Evolutionary conservation across 805 yeast species (phyloP).

Genomic region (Saccharomycopsis schoenii): DNA sequence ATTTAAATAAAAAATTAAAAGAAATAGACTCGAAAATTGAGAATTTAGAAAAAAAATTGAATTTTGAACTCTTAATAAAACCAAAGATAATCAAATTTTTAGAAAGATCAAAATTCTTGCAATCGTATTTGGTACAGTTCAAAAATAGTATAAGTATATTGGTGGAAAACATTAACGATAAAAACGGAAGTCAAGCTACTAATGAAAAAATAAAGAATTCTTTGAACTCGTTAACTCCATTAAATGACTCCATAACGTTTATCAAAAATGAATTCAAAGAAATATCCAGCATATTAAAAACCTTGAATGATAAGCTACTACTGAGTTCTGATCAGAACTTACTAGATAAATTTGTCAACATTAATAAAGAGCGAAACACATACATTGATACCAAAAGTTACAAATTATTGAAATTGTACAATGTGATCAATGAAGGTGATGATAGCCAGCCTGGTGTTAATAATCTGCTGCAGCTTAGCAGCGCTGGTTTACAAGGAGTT

Average conservation of each 20-base stretch:
- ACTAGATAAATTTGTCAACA: not conserved
- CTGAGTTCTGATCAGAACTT: not conserved
- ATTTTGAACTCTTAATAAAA: constrained; percentile 35
- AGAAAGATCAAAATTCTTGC: constrained; percentile 30
- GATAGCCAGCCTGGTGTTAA: not conserved
- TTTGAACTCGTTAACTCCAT: constrained; percentile 32
- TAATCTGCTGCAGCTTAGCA: not conserved
- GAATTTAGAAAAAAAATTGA: constrained; percentile 30
- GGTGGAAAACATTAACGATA: constrained; percentile 17
- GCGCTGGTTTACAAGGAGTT: not conserved
- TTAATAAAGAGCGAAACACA: constrained; percentile 25
- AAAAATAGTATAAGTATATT: constrained; percentile 26
- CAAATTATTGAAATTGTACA: constrained; percentile 21
- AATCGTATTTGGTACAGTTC: constrained; percentile 27
- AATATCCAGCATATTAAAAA: constrained; percentile 19
- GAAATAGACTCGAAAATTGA: constrained; percentile 27
- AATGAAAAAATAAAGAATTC: constrained; percentile 23
- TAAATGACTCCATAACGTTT: constrained; percentile 38
- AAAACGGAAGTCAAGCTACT: constrained; percentile 15
- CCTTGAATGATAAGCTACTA: constrained; percentile 10
- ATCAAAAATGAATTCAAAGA: constrained; percentile 34
- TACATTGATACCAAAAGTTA: constrained; percentile 30
- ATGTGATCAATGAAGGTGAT: not conserved
- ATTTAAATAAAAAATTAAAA: constrained; percentile 19
- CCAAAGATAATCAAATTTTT: constrained; percentile 32